A percentile compares a stretch with the other conserved stretches of the same genome.
These are phyloP conservation scores for Acanthamoeba healyi DNA, from an alignment of 208 protist species.

Conservation along the genomic window DNA sequence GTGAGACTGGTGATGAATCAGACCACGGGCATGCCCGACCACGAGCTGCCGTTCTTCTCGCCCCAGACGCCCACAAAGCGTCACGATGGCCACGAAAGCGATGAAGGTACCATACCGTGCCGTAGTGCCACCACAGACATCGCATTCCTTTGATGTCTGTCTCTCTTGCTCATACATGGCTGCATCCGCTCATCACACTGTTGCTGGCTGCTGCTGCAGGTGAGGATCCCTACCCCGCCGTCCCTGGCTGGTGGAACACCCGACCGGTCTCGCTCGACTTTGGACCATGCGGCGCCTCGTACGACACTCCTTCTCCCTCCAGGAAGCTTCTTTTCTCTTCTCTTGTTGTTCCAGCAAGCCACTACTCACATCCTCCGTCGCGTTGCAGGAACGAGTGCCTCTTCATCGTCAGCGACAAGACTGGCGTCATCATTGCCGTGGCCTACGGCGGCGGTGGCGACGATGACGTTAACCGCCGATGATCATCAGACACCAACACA, in stretches of 20 bases:
- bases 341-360: no score
- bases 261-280: constrained; percentile 14
- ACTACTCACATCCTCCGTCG: no score
- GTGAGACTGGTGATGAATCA: constrained; percentile 2
- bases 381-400: background rate
- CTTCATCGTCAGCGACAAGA: background rate
- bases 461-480: no score
- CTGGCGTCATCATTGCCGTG: no score
- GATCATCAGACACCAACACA: background rate
- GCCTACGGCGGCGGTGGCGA: no score
- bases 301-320: background rate
- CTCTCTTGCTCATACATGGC: no score
- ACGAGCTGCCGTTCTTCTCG: background rate
- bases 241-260: background rate
- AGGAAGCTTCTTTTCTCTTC: no score
- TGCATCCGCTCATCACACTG: no score
- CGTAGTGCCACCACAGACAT: no score
- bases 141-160: no score
- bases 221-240: background rate
- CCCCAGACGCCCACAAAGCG: background rate
- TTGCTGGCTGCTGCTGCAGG: no score
- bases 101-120: background rate
- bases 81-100: background rate
- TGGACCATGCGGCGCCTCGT: constrained; percentile 8
- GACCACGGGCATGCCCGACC: background rate